phyloP scores from a whole-genome alignment of 139 green algal species.

The Closterium sp. region DNA sequence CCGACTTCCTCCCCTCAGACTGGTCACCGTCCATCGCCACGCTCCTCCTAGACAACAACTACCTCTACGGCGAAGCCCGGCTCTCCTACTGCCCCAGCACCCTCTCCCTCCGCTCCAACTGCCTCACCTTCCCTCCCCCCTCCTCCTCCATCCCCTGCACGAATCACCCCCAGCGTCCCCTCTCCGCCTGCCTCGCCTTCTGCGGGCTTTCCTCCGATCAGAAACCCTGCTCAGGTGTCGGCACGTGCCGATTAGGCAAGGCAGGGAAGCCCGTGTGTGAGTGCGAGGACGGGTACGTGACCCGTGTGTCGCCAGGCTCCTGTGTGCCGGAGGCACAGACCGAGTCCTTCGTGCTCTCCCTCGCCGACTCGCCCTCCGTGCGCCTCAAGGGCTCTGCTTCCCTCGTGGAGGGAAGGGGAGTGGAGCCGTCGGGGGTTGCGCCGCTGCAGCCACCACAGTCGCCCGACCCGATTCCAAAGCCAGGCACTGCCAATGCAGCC shows the following conservation, averaged over 20 bases:
- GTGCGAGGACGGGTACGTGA: background rate
- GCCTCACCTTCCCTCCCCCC: background rate
- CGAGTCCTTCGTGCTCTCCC: background rate
- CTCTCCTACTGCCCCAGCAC: background rate
- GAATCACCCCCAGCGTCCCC: background rate
- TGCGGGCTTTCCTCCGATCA: background rate
- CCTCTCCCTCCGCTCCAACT: background rate
- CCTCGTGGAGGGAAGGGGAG: background rate
- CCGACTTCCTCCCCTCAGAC: background rate
- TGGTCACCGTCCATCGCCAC: background rate
- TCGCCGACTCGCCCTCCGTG: background rate
- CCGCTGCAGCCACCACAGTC: too few species aligned
- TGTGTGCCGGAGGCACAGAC: background rate
- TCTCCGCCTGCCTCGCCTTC: background rate
- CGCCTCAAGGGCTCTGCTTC: background rate
- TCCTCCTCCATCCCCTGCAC: background rate
- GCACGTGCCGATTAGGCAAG: background rate
- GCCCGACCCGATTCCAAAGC: too few species aligned
- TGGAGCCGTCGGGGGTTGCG: too few species aligned
- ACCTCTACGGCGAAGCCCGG: background rate
- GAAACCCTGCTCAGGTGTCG: background rate
- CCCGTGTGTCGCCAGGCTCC: background rate
- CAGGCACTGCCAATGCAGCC: too few species aligned
- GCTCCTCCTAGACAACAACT: background rate
- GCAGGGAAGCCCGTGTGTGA: background rate